A percentile compares a stretch with the other conserved stretches of the same genome.
Evolutionary conservation across 352 stramenopile species (phyloP).

Genomic region (Thalassiosira mediterranea): DNA sequence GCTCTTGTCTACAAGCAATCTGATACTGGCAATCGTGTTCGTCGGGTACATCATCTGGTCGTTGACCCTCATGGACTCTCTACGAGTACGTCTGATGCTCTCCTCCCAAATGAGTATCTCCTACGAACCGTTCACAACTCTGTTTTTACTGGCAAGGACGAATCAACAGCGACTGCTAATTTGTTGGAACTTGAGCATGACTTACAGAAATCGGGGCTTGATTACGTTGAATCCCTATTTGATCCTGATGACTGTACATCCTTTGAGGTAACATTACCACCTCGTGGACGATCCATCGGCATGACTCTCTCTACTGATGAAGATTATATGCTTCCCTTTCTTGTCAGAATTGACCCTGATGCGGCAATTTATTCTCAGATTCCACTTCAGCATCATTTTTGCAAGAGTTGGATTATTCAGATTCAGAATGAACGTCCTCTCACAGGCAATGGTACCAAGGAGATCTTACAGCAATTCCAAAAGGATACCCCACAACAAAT

Average conservation of each 20-base stretch:
- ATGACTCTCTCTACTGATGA: slow-evolving; percentile 9
- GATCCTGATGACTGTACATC: neutral
- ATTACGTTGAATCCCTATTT: neutral
- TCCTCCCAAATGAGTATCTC: slow-evolving; percentile 5
- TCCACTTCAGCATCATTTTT: slow-evolving; percentile 13
- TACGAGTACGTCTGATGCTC: neutral
- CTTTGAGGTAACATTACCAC: slow-evolving; percentile 3
- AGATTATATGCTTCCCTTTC: slow-evolving; percentile 18
- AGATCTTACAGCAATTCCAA: neutral
- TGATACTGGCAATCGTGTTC: neutral
- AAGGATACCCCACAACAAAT: neutral
- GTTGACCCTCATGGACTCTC: slow-evolving; percentile 15
- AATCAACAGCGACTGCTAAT: neutral
- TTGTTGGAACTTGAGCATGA: neutral
- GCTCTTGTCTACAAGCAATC: neutral
- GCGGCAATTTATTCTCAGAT: slow-evolving; percentile 3
- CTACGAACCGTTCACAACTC: neutral
- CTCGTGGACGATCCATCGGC: slow-evolving; percentile 3
- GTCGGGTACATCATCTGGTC: slow-evolving; percentile 12
- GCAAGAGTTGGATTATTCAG: slow-evolving; percentile 8
- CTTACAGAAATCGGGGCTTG: neutral
- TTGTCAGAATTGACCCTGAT: neutral
- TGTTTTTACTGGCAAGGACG: neutral
- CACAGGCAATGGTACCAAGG: slow-evolving; percentile 5
- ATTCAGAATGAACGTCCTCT: slow-evolving; percentile 11